A percentile compares a stretch with the other conserved stretches of the same genome.
These are phyloP conservation scores for Aspergillus taichungensis DNA, from an alignment of 495 filamentous ascomycete species.

Conservation along the genomic window DNA sequence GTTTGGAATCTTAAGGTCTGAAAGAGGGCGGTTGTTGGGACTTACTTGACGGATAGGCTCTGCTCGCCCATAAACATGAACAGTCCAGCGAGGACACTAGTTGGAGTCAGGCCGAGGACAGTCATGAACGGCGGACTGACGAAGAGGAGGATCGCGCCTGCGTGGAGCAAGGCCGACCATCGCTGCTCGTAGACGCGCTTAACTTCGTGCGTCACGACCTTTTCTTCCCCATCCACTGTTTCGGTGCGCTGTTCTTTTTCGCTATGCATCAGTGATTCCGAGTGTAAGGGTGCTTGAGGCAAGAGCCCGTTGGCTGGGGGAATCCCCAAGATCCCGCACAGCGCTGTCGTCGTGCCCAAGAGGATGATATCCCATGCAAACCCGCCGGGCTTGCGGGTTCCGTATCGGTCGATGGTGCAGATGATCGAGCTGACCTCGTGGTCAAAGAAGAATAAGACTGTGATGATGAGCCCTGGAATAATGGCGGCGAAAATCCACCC, in stretches of 20 bases:
- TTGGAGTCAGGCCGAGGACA: conserved; percentile 59
- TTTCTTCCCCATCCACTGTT: conserved; percentile 32
- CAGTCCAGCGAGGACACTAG: conserved; percentile 57
- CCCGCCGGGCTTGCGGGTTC: conserved; percentile 55
- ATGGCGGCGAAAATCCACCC: conserved; percentile 58
- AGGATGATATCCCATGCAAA: conserved; percentile 65
- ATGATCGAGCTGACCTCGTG: conserved; percentile 72
- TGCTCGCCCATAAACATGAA: conserved; percentile 73
- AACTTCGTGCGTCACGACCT: conserved; percentile 29
- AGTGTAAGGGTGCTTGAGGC: conserved; percentile 62
- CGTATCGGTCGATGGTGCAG: conserved; percentile 59
- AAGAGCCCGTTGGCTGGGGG: conserved; percentile 63
- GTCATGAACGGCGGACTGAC: conserved; percentile 60
- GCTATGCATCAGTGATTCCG: conserved; percentile 53
- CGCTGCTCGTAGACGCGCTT: conserved; percentile 59
- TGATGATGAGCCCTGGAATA: conserved; percentile 58
- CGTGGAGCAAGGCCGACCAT: conserved; percentile 57
- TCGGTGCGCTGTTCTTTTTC: conserved; percentile 34
- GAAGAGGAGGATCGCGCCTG: conserved; percentile 52
- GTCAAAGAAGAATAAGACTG: conserved; percentile 65
- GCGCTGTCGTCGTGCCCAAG: conserved; percentile 57
- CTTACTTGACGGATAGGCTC: conserved; percentile 55
- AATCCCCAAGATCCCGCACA: conserved; percentile 62
- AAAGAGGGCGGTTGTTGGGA: background rate
- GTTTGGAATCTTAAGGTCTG: background rate